Evolutionary conservation across 208 protist genomes (phyloP), one percentile per base, ranked within the genome.

Genomic region (Leishmania tropica): DNA sequence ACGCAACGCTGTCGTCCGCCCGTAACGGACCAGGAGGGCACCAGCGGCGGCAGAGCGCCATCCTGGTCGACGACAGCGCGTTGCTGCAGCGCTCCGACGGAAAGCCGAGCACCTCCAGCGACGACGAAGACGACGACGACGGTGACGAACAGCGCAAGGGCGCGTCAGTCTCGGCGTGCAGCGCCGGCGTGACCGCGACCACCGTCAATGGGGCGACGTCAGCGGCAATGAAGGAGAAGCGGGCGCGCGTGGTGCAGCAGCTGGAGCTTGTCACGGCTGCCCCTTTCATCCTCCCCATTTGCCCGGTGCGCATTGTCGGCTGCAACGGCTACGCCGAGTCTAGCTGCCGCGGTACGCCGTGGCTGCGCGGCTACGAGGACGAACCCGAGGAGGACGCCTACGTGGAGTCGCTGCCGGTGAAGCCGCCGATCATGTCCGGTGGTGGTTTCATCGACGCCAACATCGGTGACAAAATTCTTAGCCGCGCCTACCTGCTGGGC

Each of bases 311-410:
- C 42, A 84, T 94, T 15, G 89, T 92, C 31, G 90, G 88, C 42
- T 92, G 83, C 77, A 86, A 87, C 73, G 83, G 79, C 19, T 74
- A 87, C 28, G 60, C 87, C 13, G 87, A 89, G 76, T 81, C 82
- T 15, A 79, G 51, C 21, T 92, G 86, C 72, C 90, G 90, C 51
- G 90, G 88, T 21, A 92, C 88, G 47, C 83, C 88, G 71, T 94
- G 90, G 90, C 82, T 92, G 65, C 88, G 88, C 53, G 88, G 88
- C 65, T 75, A 84, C 51, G 81, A 90, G n/a, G 81, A 90, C 58
- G 88, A 90, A 10, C 81, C 87, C 10, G 83, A 88, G 65, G 88
- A 94, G 70, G 88, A 94, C 65, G 83, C 80, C 11, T 88, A 94
- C 78, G 83, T 90, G n/a, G 87, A 92, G 58, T 82, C 75, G 3